Evolutionary conservation across 306 rosid species (phyloP), one percentile per base, ranked within the genome.

Genomic region (Trifolium dubium): DNA sequence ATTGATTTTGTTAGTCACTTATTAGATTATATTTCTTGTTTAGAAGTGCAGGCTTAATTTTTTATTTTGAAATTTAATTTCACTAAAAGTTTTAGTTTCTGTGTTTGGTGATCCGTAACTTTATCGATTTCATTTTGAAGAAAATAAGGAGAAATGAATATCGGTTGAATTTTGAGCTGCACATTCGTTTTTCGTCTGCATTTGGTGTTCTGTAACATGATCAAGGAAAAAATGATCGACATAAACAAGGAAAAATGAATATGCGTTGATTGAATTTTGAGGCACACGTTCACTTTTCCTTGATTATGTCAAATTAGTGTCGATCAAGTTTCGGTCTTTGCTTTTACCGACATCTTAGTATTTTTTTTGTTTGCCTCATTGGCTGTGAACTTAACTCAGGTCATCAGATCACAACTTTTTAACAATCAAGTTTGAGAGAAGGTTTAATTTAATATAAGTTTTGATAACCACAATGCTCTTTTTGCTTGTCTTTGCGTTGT

Each of bases 331-430:
- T 10, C 10, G 4, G 14, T 11, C 4, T 10, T 43, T 43, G 49
- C 56, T 64, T 74, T 69, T 55, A 30, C 65, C 46, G 9, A 9
- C 9, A 40, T 62, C 8, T 28, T 9, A 32, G n/a, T 28, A 0
- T 43, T 46, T 54, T 28, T 41, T 19, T 8, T 8, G 37, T 47
- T 28, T 46, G 39, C 60, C 47, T 19, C 41, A 5, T 56, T 69
- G 67, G 55, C 60, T 12, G 43, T 14, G 17, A 54, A 54, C 35
- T 73, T 67, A 39, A 10, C n/a, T 44, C 46, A 59, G 41, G 47
- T 74, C 47, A 29, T 47, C 10, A 55, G 55, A 64, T 49, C 15
- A 17, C 63, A 64, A 41, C 41, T 14, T 69, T 72, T 67, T 60
- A 59, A 31, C 50, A 32, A 61, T 50, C 10, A 30, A 31, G 44